Base-by-base conservation (phyloP, 257 asterid genomes). In the Ilex asprella region DNA sequence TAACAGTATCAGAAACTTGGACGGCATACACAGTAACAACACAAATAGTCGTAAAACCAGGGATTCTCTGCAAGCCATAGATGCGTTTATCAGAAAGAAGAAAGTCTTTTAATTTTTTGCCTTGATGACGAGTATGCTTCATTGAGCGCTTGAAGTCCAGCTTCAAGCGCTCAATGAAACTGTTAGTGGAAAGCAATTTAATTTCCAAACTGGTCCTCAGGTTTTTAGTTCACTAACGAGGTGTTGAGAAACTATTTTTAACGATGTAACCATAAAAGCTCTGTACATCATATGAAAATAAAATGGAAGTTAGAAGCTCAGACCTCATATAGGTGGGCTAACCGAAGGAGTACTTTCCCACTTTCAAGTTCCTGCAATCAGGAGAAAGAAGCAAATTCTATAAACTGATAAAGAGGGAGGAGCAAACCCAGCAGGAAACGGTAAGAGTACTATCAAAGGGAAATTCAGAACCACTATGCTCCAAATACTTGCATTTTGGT, bases 281-380 rank as follows among this genome's bases (percentile, higher is more conserved):
- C 16, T 7, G 14, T 12, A 49, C 10, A 7, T 49, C 14, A 4
- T 12, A 11, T 15, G 16, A 56, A 39, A 3, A 2, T 46, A 32
- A 70, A 32, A 55, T 9, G 64, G 59, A 62, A 39, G 52, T 50
- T 30, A 62, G 31, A 54, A 51, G 59, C n/a, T 61, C 69, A 63
- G 58, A 87, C 96, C 96, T 88, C 96, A 2, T 81, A 88, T 71
- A 88, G 68, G 79, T 88, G 96, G 70, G 95, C 96, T 83, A 88
- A 66, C 58, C 95, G 91, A 61, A 88, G 79, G 53, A 88, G 89
- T 68, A 78, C 85, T 69, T 73, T 70, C 57, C 95, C 89, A 73
- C 78, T 75, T 60, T 68, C 79, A 70, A 85, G 89, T 73, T 88
- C 96, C 94, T 88, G 85, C 72, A 72, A 62, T 49, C 14, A 15